Conservation (phyloP, 2,329 filamentous ascomycete species). For the Epichloe gansuensis region DNA sequence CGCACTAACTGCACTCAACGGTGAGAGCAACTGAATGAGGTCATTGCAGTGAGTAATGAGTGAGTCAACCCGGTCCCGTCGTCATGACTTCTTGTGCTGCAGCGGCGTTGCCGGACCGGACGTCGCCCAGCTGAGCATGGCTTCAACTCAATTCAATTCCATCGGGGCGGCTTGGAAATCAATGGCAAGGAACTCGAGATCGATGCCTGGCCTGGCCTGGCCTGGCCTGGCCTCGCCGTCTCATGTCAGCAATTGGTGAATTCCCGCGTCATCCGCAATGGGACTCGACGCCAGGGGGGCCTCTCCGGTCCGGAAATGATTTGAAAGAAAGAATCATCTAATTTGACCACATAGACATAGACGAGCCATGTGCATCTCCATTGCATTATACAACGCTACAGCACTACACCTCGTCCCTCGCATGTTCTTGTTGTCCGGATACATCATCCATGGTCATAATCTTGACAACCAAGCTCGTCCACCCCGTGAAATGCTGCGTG, state of each 20-base stretch:
- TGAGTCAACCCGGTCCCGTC: background rate
- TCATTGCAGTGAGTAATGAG: background rate
- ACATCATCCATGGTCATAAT: constrained; percentile 89
- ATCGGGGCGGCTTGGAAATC: background rate
- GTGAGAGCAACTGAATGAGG: no score
- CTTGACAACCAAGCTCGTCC: constrained; percentile 97
- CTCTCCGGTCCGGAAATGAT: background rate
- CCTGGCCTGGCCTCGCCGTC: background rate
- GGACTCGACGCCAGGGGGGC: no score
- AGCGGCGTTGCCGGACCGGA: background rate
- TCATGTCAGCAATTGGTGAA: background rate
- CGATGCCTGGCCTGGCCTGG: background rate
- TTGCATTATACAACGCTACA: background rate
- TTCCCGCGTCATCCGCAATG: background rate
- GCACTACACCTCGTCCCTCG: constrained; percentile 34
- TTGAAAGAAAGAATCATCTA: background rate
- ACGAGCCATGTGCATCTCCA: no score
- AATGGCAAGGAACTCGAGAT: no score
- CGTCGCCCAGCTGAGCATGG: no score
- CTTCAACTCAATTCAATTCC: background rate
- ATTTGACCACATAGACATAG: background rate
- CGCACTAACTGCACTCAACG: no score
- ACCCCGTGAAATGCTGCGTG: constrained; percentile 95
- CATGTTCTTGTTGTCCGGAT: constrained; percentile 13
- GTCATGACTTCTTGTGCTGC: background rate